phyloP scores from a whole-genome alignment of 176 grass and related monocot species.

The Alloteropsis semialata region DNA sequence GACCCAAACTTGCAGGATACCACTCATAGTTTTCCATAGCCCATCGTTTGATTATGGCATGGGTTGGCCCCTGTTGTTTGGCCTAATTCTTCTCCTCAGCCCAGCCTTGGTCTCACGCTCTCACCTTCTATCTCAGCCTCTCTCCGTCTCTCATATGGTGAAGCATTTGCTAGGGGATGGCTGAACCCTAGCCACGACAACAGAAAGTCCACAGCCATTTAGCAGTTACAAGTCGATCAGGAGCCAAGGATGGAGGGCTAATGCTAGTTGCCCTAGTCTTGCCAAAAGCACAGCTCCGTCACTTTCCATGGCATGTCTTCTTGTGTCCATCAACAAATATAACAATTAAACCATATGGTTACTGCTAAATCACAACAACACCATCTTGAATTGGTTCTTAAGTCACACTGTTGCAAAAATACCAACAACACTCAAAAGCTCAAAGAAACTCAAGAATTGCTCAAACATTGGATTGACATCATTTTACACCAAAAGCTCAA shows the following conservation, averaged over 20 bases:
- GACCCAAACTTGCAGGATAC: neutral
- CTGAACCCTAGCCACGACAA: neutral
- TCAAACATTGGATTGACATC: neutral
- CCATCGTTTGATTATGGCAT: neutral
- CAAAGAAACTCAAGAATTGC: neutral
- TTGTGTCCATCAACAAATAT: neutral
- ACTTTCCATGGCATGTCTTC: neutral
- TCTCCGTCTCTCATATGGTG: neutral
- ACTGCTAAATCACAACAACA: neutral
- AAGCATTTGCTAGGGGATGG: neutral
- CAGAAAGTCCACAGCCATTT: neutral
- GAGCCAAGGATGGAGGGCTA: neutral
- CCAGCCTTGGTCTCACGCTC: no score
- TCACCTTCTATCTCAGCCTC: neutral
- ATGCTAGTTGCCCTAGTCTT: neutral
- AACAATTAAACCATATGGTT: neutral
- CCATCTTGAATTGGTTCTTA: neutral
- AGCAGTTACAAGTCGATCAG: neutral
- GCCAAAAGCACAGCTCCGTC: neutral
- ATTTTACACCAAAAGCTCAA: no score
- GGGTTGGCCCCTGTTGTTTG: neutral
- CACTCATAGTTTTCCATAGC: neutral
- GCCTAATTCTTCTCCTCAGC: neutral
- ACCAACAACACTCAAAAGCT: neutral
- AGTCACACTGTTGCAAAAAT: neutral